Percentiles rank a stretch among this genome's conserved stretches.
These are phyloP conservation scores for Cladosporium austrohemisphaericum DNA, from an alignment of 2,329 filamentous ascomycete genomes.

Conservation along the genomic window DNA sequence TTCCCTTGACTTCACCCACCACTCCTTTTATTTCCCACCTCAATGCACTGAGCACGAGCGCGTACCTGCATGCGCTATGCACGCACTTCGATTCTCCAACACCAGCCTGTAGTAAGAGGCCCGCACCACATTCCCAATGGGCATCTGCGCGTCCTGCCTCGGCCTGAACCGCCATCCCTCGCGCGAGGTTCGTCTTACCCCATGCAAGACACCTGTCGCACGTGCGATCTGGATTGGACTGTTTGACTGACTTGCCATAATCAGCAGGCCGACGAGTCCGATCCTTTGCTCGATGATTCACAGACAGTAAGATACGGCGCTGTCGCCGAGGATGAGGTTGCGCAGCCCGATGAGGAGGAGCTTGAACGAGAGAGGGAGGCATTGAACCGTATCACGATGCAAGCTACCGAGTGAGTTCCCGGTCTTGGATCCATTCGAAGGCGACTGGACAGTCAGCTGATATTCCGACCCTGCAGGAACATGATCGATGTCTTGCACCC, in stretches of 20 bases:
- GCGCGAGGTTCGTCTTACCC: slow-evolving; percentile 39
- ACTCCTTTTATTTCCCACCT: slow-evolving; percentile 11
- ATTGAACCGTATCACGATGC: slow-evolving; percentile 47
- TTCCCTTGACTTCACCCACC: slow-evolving; percentile 8
- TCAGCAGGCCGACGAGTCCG: slow-evolving; percentile 43
- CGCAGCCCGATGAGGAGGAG: slow-evolving; percentile 48
- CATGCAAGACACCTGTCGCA: slow-evolving; percentile 2
- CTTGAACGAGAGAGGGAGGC: slow-evolving; percentile 46
- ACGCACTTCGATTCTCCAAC: background rate
- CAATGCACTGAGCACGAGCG: slow-evolving; percentile 11
- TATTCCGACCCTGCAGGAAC: slow-evolving; percentile 35
- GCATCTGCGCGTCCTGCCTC: slow-evolving; percentile 48
- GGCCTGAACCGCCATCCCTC: slow-evolving; percentile 43
- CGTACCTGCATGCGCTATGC: slow-evolving; percentile 13
- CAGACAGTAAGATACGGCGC: slow-evolving; percentile 46
- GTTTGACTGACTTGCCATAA: slow-evolving; percentile 28
- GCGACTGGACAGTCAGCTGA: slow-evolving; percentile 18
- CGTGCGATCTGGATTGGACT: background rate
- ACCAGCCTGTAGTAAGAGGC: slow-evolving; percentile 5
- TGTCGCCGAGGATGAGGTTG: slow-evolving; percentile 33
- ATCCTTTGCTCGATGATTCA: slow-evolving; percentile 44
- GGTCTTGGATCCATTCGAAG: background rate
- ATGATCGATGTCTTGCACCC: slow-evolving; percentile 48
- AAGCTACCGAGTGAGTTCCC: slow-evolving; percentile 45
- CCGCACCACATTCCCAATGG: slow-evolving; percentile 38